phyloP scores from a whole-genome alignment of 805 yeast species.

The Schizosaccharomyces cryophilus region DNA sequence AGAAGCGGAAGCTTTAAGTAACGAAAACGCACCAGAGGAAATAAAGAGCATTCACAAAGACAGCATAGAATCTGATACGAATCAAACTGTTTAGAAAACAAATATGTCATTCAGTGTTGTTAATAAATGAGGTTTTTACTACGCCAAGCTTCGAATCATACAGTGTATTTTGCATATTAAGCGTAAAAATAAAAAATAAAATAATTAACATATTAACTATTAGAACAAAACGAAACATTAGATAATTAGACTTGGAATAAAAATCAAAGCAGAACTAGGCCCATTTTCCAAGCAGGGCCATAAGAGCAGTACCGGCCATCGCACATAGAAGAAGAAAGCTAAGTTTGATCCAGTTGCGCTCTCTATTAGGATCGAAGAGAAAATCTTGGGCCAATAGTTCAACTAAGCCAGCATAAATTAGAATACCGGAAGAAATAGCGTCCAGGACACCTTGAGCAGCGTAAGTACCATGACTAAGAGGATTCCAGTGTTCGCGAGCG shows the following conservation, averaged over 20 bases:
- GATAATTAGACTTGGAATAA: no score
- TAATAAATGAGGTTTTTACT: no score
- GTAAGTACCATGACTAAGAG: background rate
- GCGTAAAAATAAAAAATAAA: no score
- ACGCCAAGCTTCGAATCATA: no score
- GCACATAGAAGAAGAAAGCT: constrained; percentile 17
- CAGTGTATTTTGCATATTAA: no score
- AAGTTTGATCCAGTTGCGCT: constrained; percentile 21
- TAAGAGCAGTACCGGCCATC: constrained; percentile 32
- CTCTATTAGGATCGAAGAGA: constrained; percentile 20
- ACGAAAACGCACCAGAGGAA: background rate
- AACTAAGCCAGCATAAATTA: constrained; percentile 46
- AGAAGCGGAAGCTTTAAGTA: background rate
- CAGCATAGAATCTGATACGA: no score
- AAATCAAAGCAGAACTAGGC: constrained; percentile 19
- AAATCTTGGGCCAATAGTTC: constrained; percentile 55
- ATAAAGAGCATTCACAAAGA: no score
- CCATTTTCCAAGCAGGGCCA: constrained; percentile 61
- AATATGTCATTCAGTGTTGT: no score
- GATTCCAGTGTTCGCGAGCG: constrained; percentile 27
- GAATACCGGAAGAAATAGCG: constrained; percentile 44
- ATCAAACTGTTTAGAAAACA: no score
- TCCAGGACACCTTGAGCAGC: constrained; percentile 26
- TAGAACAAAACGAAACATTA: no score
- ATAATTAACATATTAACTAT: no score